Conservation (phyloP, 1,139 yeast genomes). For the Pichia inconspicua region DNA sequence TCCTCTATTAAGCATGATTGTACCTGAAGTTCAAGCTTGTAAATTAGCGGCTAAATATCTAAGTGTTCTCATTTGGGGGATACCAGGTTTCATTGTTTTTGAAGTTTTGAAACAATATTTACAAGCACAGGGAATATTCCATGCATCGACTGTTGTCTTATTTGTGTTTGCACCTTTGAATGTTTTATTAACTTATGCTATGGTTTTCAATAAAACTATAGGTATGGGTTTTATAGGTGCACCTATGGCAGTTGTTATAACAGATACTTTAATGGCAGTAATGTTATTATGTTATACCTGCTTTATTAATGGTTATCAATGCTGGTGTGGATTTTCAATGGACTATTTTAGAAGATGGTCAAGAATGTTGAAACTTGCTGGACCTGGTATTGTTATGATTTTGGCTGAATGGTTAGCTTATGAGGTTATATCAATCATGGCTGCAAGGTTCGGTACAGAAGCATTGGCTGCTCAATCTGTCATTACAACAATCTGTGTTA, state of each 20-base stretch:
- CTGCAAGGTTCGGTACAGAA: conserved; percentile 57
- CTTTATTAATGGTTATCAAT: conserved; percentile 44
- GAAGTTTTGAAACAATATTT: conserved; percentile 66
- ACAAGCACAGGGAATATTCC: conserved; percentile 74
- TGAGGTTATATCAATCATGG: conserved; percentile 54
- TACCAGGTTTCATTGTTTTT: conserved; percentile 66
- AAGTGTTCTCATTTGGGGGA: conserved; percentile 46
- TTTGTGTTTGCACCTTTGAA: conserved; percentile 66
- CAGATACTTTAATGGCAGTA: conserved; percentile 61
- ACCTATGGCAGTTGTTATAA: conserved; percentile 63
- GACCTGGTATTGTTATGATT: conserved; percentile 59
- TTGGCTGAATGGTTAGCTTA: conserved; percentile 67
- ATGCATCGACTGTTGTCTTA: conserved; percentile 67
- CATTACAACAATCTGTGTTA: conserved; percentile 59
- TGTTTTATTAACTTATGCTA: conserved; percentile 49
- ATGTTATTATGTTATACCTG: conserved; percentile 40
- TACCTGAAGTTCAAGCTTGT: conserved; percentile 46
- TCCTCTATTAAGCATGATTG: conserved; percentile 37
- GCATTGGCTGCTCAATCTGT: conserved; percentile 69
- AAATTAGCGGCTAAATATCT: conserved; percentile 51
- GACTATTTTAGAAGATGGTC: conserved; percentile 44
- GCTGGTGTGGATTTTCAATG: conserved; percentile 45
- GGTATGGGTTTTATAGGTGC: conserved; percentile 73
- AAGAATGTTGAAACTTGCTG: conserved; percentile 43
- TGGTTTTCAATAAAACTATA: conserved; percentile 53